Percentiles rank a stretch among this genome's conserved stretches.
These are phyloP conservation scores for Exophiala alcalophila DNA, from an alignment of 2,329 filamentous ascomycete species.

Conservation along the genomic window DNA sequence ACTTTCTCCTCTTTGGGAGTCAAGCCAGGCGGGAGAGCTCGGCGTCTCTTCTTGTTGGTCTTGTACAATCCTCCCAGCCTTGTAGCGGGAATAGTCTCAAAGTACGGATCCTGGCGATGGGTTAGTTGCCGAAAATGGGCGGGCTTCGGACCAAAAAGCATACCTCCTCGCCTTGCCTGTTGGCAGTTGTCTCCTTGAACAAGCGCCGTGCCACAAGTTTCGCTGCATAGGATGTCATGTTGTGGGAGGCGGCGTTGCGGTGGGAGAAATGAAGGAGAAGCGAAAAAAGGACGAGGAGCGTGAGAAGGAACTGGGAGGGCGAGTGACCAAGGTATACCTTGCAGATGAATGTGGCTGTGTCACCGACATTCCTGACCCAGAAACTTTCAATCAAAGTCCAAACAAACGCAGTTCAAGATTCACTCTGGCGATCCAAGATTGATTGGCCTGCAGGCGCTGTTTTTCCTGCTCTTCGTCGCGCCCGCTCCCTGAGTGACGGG, in stretches of 20 bases:
- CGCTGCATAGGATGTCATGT: constrained; percentile 54
- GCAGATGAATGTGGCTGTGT: too few relatives aligned
- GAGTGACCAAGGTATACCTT: too few relatives aligned
- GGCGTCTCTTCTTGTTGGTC: constrained; percentile 79
- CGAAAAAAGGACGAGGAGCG: constrained; percentile 3
- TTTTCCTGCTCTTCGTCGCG: too few relatives aligned
- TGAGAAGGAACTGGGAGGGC: constrained; percentile 1
- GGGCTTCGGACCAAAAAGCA: constrained; percentile 12
- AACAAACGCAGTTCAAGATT: constrained; percentile 2
- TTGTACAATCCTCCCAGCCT: constrained; percentile 49
- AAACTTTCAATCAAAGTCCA: constrained; percentile 19
- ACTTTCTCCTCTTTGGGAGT: constrained; percentile 77
- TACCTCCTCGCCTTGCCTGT: constrained; percentile 60
- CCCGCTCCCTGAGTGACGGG: too few relatives aligned
- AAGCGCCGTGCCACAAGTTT: constrained; percentile 58
- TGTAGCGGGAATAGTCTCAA: constrained; percentile 75
- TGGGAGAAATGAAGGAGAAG: not conserved
- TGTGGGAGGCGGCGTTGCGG: constrained; percentile 24
- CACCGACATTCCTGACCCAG: too few relatives aligned
- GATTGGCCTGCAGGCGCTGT: too few relatives aligned
- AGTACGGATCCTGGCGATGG: constrained; percentile 74
- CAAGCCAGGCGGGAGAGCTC: constrained; percentile 77
- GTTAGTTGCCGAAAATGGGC: constrained; percentile 11
- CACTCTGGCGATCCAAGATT: constrained; percentile 5
- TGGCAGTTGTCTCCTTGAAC: constrained; percentile 55